Conservation (phyloP, 2,329 filamentous ascomycete genomes). For the Curvularia sp. region DNA sequence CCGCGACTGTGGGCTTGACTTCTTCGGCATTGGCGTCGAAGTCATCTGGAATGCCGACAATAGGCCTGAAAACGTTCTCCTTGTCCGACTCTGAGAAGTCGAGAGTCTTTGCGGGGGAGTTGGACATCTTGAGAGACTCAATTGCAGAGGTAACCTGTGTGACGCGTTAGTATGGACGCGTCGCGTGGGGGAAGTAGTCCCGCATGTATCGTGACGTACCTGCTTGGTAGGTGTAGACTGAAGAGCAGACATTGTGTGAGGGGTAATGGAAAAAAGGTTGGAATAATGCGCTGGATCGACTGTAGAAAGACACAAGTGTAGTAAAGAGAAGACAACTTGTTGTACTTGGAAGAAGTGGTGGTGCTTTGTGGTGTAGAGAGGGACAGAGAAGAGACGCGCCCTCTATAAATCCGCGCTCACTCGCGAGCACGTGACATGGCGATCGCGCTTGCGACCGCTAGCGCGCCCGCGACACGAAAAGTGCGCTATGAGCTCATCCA, state of each 20-base stretch:
- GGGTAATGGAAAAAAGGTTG: conserved; percentile 16
- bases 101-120: conserved; percentile 90
- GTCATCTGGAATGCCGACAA: conserved; percentile 58
- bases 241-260: conserved; percentile 72
- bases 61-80: conserved; percentile 75
- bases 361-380: conserved; percentile 33
- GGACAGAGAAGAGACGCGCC: conserved; percentile 24
- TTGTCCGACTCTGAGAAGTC: conserved; percentile 76
- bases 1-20: conserved; percentile 61
- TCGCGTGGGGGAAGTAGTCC: conserved; percentile 29
- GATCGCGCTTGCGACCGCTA: conserved; percentile 19
- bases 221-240: conserved; percentile 74
- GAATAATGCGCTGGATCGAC: conserved; percentile 16
- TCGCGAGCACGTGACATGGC: conserved; percentile 35
- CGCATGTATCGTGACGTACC: conserved; percentile 57
- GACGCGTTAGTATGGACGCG: conserved; percentile 49
- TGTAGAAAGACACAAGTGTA: conserved; percentile 22
- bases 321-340: conserved; percentile 28
- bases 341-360: conserved; percentile 26
- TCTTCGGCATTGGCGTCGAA: conserved; percentile 47
- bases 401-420: conserved; percentile 33
- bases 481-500: conserved; percentile 42
- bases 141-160: conserved; percentile 82
- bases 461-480: conserved; percentile 26
- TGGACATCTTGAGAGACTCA: conserved; percentile 84